Base-by-base conservation (phyloP, 441 rosid species). In the Syzygium syzygioides region DNA sequence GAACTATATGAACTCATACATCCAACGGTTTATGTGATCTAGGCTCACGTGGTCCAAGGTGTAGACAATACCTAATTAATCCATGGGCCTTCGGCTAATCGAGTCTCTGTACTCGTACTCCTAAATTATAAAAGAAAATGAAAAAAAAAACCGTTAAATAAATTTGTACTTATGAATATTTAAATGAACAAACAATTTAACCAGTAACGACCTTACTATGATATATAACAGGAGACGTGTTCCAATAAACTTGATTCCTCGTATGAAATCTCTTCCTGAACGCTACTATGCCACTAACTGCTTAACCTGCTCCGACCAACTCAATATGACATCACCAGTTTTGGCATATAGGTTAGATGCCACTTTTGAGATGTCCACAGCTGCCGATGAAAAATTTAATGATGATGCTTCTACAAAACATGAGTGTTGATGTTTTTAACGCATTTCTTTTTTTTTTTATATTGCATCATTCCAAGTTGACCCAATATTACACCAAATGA, bases 41-140 rank as follows among this genome's bases (percentile, higher is more conserved):
- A 19, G 23, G 60, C 28, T 23, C 7, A 17, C 7, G 19, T 9
- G 26, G 79, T 66, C 79, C 25, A 32, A 32, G 4, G 7, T 32
- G 79, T 4, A 66, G 0, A 32, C 32, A 32, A 30, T 9, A 30
- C 20, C 2, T 1, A 0, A 19, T 18, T 45, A 66, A 18, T 32
- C 2, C 26, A 32, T 10, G 2, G 6, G 26, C 14, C 0, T 1
- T 32, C 5, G 7, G 5, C 17, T 14, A n/a, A 62, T 62, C n/a
- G 18, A 64, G 18, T 7, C 76, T 64, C 3, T 64, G 0, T 14
- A 4, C 32, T 8, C 7, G 55, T 15, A 54, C 17, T 5, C 55
- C 7, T 5, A 54, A 54, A 54, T 54, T 17, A 30, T 30, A 32
- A 28, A 62, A 6, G 15, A 28, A 60, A 14, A 28, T 13, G n/a